These are phyloP conservation scores for Picea sitchensis DNA, from an alignment of 75 land plant species.

Conservation along the genomic window DNA sequence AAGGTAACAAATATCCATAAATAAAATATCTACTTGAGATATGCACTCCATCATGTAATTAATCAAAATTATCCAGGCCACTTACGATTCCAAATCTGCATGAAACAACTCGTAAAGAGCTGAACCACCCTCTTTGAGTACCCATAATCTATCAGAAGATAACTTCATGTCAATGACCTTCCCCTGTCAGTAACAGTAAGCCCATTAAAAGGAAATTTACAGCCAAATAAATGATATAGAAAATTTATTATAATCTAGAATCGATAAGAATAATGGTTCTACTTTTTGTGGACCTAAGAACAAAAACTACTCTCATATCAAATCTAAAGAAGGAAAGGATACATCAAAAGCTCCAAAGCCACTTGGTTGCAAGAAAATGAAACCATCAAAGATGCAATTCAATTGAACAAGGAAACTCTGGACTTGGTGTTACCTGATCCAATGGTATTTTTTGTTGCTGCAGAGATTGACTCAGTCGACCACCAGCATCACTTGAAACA, in stretches of 20 bases:
- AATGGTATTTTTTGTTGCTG: conserved; percentile 36
- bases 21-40: neutral
- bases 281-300: neutral
- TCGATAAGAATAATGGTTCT: neutral
- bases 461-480: conserved; percentile 19
- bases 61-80: neutral
- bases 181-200: conserved; percentile 41
- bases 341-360: neutral
- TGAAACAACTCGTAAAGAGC: conserved; percentile 28
- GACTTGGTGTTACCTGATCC: conserved; percentile 41
- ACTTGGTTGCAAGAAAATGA: neutral
- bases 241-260: neutral
- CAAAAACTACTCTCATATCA: neutral
- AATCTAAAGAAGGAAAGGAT: neutral
- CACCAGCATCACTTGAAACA: conserved; percentile 32
- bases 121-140: conserved; percentile 57
- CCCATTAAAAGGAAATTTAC: neutral
- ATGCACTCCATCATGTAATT: neutral
- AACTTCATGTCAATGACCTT: conserved; percentile 62
- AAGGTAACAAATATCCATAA: neutral
- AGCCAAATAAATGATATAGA: neutral
- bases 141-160: conserved; percentile 53
- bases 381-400: neutral
- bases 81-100: conserved; percentile 30
- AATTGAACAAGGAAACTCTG: neutral